phyloP scores from a whole-genome alignment of 75 land plant genomes.

The Picea glauca region DNA sequence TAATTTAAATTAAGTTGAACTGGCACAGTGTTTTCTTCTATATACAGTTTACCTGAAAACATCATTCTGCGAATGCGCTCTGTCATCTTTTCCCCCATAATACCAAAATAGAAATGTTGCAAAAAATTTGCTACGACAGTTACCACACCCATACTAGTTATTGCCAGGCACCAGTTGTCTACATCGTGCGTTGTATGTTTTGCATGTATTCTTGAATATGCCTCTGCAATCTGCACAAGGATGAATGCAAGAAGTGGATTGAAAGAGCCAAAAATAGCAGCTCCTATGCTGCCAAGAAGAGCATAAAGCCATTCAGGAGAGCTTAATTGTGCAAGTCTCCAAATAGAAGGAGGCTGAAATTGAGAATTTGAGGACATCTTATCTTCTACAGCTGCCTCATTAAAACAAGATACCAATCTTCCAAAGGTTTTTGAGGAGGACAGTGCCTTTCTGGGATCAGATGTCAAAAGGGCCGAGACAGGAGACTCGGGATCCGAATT shows the following conservation, averaged over 20 bases:
- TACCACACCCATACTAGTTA: constrained; percentile 38
- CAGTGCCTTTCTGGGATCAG: constrained; percentile 38
- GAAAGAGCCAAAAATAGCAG: constrained; percentile 47
- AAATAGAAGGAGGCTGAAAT: constrained; percentile 32
- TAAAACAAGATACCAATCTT: constrained; percentile 16
- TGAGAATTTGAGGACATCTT: background rate
- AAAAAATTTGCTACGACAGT: constrained; percentile 43
- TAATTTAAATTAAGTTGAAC: background rate
- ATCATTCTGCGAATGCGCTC: constrained; percentile 53
- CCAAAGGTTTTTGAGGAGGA: constrained; percentile 41
- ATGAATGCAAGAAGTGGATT: constrained; percentile 48
- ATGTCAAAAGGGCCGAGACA: constrained; percentile 38
- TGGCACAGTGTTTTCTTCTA: background rate
- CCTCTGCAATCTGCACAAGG: constrained; percentile 35
- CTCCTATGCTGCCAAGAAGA: constrained; percentile 44
- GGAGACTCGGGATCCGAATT: constrained; percentile 44
- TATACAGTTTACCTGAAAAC: constrained; percentile 44
- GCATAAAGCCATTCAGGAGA: constrained; percentile 58
- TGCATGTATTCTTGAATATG: constrained; percentile 25
- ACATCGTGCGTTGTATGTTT: constrained; percentile 21
- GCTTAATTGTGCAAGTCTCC: constrained; percentile 42
- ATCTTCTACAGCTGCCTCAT: background rate
- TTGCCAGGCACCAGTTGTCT: constrained; percentile 32
- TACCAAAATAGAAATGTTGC: constrained; percentile 55
- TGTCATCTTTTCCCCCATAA: constrained; percentile 60